Evolutionary conservation across 768 basidiomycete species (phyloP).

Genomic region (Lentinus brumalis): DNA sequence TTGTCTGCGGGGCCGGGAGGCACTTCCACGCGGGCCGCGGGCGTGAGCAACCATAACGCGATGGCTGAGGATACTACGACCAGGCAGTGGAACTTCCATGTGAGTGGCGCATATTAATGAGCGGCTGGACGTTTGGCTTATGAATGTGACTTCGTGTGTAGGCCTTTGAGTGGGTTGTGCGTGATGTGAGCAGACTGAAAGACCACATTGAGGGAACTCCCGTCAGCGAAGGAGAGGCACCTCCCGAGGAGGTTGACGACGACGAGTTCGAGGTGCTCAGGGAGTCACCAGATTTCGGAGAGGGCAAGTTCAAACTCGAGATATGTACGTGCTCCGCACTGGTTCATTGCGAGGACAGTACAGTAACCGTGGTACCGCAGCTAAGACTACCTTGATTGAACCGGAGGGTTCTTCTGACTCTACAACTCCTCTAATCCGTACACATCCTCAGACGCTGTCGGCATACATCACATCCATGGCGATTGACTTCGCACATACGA

Average conservation of each 20-base stretch:
- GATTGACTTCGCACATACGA: conserved; percentile 59
- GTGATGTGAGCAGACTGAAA: conserved; percentile 55
- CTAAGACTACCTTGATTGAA: conserved; percentile 7
- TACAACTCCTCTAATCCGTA: conserved; percentile 14
- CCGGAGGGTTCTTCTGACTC: conserved; percentile 6
- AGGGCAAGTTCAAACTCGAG: conserved; percentile 72
- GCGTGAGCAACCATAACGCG: conserved; percentile 11
- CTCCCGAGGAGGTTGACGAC: conserved; percentile 28
- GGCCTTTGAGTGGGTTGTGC: conserved; percentile 77
- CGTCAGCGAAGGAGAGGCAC: conserved; percentile 10
- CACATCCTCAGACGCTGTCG: conserved; percentile 48
- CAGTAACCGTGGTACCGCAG: not conserved
- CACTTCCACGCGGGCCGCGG: conserved; percentile 15
- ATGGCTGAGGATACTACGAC: conserved; percentile 47
- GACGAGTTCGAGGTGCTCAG: conserved; percentile 62
- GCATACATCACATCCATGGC: conserved; percentile 69
- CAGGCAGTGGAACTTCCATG: conserved; percentile 68
- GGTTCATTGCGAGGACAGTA: not conserved
- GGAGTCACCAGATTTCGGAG: conserved; percentile 66
- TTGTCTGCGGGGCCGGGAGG: conserved; percentile 17
- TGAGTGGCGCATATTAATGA: conserved; percentile 29
- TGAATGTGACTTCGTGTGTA: conserved; percentile 23
- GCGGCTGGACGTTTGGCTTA: not conserved
- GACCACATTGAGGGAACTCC: conserved; percentile 51
- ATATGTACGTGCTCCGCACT: conserved; percentile 45